phyloP scores from a whole-genome alignment of 148 eudicot genomes.

The Pouteria glomerata region DNA sequence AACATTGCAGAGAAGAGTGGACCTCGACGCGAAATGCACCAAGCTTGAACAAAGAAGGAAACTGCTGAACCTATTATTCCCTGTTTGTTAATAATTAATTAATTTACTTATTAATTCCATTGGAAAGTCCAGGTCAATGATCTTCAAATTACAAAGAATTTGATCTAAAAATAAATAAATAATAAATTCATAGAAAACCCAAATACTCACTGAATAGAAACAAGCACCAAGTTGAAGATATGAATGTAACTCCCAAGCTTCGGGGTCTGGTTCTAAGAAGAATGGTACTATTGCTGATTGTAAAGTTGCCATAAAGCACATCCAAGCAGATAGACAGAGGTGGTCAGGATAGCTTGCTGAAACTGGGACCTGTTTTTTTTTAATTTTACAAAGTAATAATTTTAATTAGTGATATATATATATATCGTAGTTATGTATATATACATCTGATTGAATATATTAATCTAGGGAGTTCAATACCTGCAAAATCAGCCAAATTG shows the following conservation, averaged over 20 bases:
- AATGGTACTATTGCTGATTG: slow-evolving; percentile 53
- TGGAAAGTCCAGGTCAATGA: neutral
- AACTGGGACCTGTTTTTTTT: slow-evolving; percentile 41
- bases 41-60: slow-evolving; percentile 61
- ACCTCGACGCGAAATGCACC: slow-evolving; percentile 66
- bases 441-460: too few relatives aligned
- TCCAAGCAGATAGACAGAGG: slow-evolving; percentile 67
- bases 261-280: slow-evolving; percentile 36
- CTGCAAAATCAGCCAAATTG: slow-evolving; percentile 84
- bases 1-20: slow-evolving; percentile 80
- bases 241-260: slow-evolving; percentile 57
- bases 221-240: slow-evolving; percentile 36
- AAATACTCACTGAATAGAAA: slow-evolving; percentile 45
- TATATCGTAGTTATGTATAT: too few relatives aligned
- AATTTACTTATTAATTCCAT: neutral
- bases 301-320: slow-evolving; percentile 53
- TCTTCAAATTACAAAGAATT: neutral
- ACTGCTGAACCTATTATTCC: slow-evolving; percentile 52
- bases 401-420: too few relatives aligned
- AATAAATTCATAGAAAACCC: neutral
- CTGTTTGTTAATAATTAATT: slow-evolving; percentile 18
- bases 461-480: slow-evolving; percentile 25
- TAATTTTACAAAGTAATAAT: too few relatives aligned
- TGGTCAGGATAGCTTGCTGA: slow-evolving; percentile 48
- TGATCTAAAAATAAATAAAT: too few relatives aligned